Evolutionary conservation across 768 basidiomycete species (phyloP), one percentile per base, ranked within the genome.

Genomic region (Lentinula raphanica): DNA sequence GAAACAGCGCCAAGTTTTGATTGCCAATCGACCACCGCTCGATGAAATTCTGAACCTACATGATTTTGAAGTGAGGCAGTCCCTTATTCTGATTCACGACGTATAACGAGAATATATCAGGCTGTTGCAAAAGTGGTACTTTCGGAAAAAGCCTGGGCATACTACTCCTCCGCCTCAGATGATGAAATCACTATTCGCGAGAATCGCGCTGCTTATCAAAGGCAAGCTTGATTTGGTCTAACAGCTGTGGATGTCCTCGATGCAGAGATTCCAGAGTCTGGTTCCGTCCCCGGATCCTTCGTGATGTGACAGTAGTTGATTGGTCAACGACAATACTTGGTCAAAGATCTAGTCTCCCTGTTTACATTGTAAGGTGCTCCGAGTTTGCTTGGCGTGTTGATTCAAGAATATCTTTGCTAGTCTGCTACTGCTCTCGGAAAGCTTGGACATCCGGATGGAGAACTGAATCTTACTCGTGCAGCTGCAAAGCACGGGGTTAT

Each of bases 361-460:
- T 93, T 12, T 94, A 92, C 69, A 91, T 94, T 49, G 89, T 88
- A 64, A 62, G 79, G 60, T 32, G 44, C 29, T 12, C 35, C 56
- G 25, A 32, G 12, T 21, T 36, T 56, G 4, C 19, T 44, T 58
- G 8, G 27, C 55, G 40, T 13, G 36, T 36, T n/a, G 32, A 38
- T 35, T 21, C 11, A 32, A n/a, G n/a, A n/a, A n/a, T 6, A 4
- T 39, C 46, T n/a, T 45, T 0, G 29, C 66, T 63, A 86, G 77
- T 80, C 86, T 17, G 92, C 92, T 0, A 94, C 93, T 6, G 92
- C 90, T 4, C 79, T 94, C 2, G 92, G 94, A 56, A 98, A 96
- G 74, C 86, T 99, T 2, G 94, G 96, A 2, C 94, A 98, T 67
- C 93, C 94, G 0, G 92, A 97, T 60, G 96, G 96, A 9, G 96